Base-by-base conservation (phyloP, 1,284 basidiomycete species). In the Porogramme epimiltina region DNA sequence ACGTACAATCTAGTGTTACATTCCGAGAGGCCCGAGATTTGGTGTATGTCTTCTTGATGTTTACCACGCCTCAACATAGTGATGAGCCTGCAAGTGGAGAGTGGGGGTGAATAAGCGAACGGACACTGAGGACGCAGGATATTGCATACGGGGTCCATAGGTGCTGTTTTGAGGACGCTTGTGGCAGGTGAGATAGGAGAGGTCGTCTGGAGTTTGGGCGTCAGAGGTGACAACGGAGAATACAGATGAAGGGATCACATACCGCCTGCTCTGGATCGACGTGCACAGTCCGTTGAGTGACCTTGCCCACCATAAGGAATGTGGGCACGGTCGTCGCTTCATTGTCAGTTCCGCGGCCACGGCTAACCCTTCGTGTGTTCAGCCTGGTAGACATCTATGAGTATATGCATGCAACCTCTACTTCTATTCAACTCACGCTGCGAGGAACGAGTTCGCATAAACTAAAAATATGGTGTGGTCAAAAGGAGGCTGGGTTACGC, bases 391-490 rank as follows among this genome's bases (percentile, higher is more conserved):
- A 36, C 11, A 25, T n/a, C 16, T 20, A 18, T 38, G 41, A 24
- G 28, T 26, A 24, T 5, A 41, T 18, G 23, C 6, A 43, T 34
- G 23, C 0, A 28, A 1, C 10, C 28, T 11, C 13, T n/a, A 18
- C 4, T 37, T 22, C 33, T 26, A 43, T 28, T 20, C 28, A 18
- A 52, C 81, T 50, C 62, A 86, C 82, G 85, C 83, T 49, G 84
- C 82, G 61, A 87, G 72, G 64, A 84, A 84, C 4, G 85, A 87
- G 49, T 85, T 80, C 1, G 78, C 81, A 60, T 87, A 88, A 25
- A 87, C 85, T 87, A 52, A 3, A 48, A 9, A 13, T 9, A 20
- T 3, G 6, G 11, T 26, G 5, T 9, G 25, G 22, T 31, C 20
- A 42, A 47, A 45, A 48, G 37, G 40, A 34, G 22, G 6, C 18